phyloP scores from a whole-genome alignment of 805 yeast species.

The Spathaspora arborariae region DNA sequence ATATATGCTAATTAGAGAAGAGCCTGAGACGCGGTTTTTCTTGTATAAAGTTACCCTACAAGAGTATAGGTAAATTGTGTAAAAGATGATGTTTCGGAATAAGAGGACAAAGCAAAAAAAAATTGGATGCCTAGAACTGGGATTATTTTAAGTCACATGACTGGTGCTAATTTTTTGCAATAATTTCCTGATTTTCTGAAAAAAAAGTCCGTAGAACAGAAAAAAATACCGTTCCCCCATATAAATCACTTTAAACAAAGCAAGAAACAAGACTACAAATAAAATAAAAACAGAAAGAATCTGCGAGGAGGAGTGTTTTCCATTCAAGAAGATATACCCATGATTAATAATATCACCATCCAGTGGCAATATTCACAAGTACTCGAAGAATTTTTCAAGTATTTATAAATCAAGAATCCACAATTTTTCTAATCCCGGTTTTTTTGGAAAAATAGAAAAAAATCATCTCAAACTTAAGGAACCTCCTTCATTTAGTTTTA shows the following conservation, averaged over 20 bases:
- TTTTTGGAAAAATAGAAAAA: neutral
- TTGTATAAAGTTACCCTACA: no score
- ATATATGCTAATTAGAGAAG: no score
- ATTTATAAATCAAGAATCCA: neutral
- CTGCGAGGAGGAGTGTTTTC: neutral
- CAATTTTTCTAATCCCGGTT: neutral
- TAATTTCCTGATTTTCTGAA: neutral
- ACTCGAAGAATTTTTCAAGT: neutral
- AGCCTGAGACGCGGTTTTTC: no score
- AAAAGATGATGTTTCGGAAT: neutral
- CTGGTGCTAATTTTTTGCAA: slow-evolving; percentile 3
- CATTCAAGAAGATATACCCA: neutral
- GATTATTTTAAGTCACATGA: slow-evolving; percentile 4
- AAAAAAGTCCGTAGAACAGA: neutral
- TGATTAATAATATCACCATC: neutral
- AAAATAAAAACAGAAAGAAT: neutral
- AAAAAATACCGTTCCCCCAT: neutral
- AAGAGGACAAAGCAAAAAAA: neutral
- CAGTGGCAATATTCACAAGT: neutral
- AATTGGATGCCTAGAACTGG: neutral
- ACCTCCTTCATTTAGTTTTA: neutral
- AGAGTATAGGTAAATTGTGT: no score
- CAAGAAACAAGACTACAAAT: neutral
- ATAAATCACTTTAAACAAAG: neutral
- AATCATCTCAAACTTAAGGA: neutral